These are phyloP conservation scores for Fragaria nilgerrensis DNA, from an alignment of 306 rosid genomes.

Conservation along the genomic window DNA sequence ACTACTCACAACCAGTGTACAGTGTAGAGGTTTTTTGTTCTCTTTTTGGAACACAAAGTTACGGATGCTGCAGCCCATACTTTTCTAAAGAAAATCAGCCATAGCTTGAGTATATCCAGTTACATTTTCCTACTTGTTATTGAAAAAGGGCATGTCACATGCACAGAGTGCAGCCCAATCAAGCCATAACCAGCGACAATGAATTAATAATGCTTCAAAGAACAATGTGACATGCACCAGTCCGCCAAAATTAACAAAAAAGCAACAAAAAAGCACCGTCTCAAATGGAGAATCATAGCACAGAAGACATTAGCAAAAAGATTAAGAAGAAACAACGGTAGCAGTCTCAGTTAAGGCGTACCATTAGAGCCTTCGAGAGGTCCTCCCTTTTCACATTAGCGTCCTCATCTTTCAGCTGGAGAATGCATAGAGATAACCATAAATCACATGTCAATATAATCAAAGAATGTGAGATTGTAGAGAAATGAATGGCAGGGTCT, in stretches of 20 bases:
- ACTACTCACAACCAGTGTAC: neutral
- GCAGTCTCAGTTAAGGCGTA: constrained; percentile 36
- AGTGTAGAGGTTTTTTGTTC: neutral
- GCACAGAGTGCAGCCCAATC: constrained; percentile 3
- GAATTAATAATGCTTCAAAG: neutral
- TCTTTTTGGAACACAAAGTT: neutral
- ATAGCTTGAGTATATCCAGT: neutral
- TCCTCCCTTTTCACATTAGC: constrained; percentile 67
- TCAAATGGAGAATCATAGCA: constrained; percentile 14
- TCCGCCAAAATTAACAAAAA: neutral
- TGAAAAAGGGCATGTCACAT: neutral
- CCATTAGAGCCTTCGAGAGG: constrained; percentile 82
- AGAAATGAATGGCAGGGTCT: constrained; percentile 6
- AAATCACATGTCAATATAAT: constrained; percentile 27
- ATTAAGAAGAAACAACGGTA: constrained; percentile 2
- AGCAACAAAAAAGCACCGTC: neutral
- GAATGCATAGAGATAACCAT: constrained; percentile 27
- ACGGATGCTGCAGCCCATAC: neutral
- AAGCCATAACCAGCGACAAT: neutral
- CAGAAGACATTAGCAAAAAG: constrained; percentile 3
- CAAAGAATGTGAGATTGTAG: constrained; percentile 12
- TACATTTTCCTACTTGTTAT: neutral
- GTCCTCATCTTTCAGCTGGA: constrained; percentile 63
- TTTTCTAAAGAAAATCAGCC: neutral
- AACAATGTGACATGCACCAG: neutral